Conservation (phyloP, 1,284 basidiomycete species). For the Puccinia horiana region DNA sequence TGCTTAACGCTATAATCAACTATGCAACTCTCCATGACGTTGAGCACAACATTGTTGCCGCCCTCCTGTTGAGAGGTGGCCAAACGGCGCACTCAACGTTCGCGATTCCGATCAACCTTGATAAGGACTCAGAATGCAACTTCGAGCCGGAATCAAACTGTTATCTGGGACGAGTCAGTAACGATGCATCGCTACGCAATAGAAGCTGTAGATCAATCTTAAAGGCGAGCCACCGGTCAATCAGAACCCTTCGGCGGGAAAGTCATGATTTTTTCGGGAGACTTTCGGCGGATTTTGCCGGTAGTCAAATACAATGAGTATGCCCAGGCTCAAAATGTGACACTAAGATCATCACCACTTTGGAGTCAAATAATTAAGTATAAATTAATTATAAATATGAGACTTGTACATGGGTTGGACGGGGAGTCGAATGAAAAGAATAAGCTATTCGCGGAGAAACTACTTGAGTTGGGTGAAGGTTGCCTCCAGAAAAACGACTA, state of each 20-base stretch:
- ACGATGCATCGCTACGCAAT: not conserved
- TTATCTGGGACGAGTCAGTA: conserved; percentile 19
- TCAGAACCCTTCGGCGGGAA: conserved; percentile 24
- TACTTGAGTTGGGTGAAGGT: too few species aligned
- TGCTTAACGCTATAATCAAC: too few species aligned
- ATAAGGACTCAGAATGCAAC: not conserved
- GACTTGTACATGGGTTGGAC: not conserved
- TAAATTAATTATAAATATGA: not conserved
- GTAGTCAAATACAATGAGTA: not conserved
- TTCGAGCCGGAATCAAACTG: not conserved
- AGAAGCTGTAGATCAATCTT: not conserved
- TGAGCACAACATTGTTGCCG: too few species aligned
- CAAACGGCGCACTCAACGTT: not conserved
- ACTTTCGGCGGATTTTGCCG: conserved; percentile 27
- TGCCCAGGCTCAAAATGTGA: not conserved
- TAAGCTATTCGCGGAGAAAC: too few species aligned
- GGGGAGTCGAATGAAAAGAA: too few species aligned
- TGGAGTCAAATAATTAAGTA: not conserved
- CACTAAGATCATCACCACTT: not conserved
- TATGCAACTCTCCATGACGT: too few species aligned
- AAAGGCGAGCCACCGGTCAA: not conserved
- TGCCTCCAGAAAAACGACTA: too few species aligned
- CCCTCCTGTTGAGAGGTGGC: conserved; percentile 61
- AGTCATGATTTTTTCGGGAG: not conserved
- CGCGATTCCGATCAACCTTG: not conserved